Base-by-base conservation (phyloP, 176 grass and related monocot species). In the Stipa capillata region DNA sequence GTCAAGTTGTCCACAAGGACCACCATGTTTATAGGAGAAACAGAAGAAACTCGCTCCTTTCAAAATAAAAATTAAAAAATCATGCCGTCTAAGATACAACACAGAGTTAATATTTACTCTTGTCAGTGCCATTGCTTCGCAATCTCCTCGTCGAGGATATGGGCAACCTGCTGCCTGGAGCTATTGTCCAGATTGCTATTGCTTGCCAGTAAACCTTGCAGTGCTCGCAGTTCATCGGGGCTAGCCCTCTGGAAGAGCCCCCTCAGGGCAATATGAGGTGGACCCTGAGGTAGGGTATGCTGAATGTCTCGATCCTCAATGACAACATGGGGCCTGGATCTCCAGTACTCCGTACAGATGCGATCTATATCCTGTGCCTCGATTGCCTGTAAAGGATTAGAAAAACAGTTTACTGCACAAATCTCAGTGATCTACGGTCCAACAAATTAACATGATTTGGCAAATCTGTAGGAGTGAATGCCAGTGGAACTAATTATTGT, bases 341-440 rank as follows among this genome's bases (percentile, higher is more conserved):
- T 86, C 95, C 95, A 98, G 79, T 94, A 98, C 51, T 92, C 95
- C 12, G 73, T 85, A 63, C 92, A 94, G 14, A 90, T 33, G 47
- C 25, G 88, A 70, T 89, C 80, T 59, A 24, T 83, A 83, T 94
- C 92, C 1, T 40, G 83, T 17, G 63, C 69, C 77, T 92, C 90
- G 18, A 98, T 90, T 69, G 55, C 89, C 92, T 98, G 85, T 41
- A 24, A 16, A 58, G n/a, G 42, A 65, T 52, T 34, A 48, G 37
- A 55, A 65, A 66, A 11, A 48, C 11, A 69, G 40, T 68, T 72
- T 50, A 33, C 77, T 37, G 17, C 28, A 71, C 28, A 83, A 74
- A 37, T 65, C 29, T 53, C 65, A 40, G 21, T 9, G 27, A 33
- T 7, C 76, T 0, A 74, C 63, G 24, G 41, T 61, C 7, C 23